These are phyloP conservation scores for Aspergillus affinis DNA, from an alignment of 495 filamentous ascomycete species.

Conservation along the genomic window DNA sequence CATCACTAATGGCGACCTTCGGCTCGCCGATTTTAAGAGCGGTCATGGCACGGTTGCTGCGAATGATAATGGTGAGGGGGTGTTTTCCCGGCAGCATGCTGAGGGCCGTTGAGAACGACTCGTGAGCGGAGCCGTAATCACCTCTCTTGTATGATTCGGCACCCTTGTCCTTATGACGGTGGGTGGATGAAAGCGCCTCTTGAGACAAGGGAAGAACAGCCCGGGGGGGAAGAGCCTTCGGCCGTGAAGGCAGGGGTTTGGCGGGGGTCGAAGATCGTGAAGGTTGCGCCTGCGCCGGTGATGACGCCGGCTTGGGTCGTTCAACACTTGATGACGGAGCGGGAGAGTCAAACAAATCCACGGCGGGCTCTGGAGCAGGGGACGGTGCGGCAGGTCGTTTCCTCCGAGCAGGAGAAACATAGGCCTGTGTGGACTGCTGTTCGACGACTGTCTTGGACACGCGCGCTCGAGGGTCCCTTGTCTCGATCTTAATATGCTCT, in stretches of 20 bases:
- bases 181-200: constrained; percentile 68
- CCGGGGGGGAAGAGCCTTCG: constrained; percentile 52
- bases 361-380: constrained; percentile 43
- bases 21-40: constrained; percentile 86
- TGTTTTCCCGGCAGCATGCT: constrained; percentile 73
- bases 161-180: constrained; percentile 72
- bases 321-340: constrained; percentile 31
- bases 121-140: constrained; percentile 83
- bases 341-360: constrained; percentile 58
- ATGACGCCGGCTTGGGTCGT: constrained; percentile 28
- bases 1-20: constrained; percentile 78
- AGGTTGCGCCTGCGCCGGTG: constrained; percentile 31
- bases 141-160: constrained; percentile 90
- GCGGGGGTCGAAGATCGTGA: constrained; percentile 26
- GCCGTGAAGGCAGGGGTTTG: constrained; percentile 43
- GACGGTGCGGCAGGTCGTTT: constrained; percentile 59
- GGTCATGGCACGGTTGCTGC: constrained; percentile 89
- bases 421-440: constrained; percentile 79
- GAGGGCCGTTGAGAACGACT: constrained; percentile 76
- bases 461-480: constrained; percentile 55
- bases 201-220: constrained; percentile 67
- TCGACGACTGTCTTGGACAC: constrained; percentile 72
- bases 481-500: constrained; percentile 39
- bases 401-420: constrained; percentile 84
- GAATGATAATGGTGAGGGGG: constrained; percentile 78